A percentile compares a stretch with the other conserved stretches of the same genome.
These are phyloP conservation scores for Vaccinium myrtillus DNA, from an alignment of 148 eudicot genomes.

Conservation along the genomic window DNA sequence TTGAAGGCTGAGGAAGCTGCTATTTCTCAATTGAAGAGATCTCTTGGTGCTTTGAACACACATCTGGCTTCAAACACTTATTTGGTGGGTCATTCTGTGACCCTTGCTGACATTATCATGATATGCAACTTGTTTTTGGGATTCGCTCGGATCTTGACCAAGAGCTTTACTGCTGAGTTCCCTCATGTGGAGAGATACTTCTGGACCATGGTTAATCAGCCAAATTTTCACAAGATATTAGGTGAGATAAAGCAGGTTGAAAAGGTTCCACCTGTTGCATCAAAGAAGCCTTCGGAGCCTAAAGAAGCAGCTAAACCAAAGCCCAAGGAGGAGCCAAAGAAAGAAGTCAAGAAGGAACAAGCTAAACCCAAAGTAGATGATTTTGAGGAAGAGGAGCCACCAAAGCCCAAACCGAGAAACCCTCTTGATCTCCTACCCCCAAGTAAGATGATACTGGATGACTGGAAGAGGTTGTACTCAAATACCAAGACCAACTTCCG, in stretches of 20 bases:
- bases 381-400: constrained; percentile 16
- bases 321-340: constrained; percentile 51
- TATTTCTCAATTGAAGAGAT: constrained; percentile 51
- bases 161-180: constrained; percentile 55
- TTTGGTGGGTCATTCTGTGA: constrained; percentile 54
- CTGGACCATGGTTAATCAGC: constrained; percentile 58
- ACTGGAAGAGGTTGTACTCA: constrained; percentile 12
- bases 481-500: constrained; percentile 16
- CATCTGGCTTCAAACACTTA: constrained; percentile 51
- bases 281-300: constrained; percentile 42
- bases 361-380: constrained; percentile 44
- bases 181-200: constrained; percentile 39
- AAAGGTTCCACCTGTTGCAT: constrained; percentile 36
- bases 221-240: constrained; percentile 16
- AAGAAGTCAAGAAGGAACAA: constrained; percentile 41
- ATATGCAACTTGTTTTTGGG: constrained; percentile 47
- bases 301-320: constrained; percentile 39
- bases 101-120: constrained; percentile 55
- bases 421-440: constrained; percentile 13
- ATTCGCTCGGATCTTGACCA: constrained; percentile 34
- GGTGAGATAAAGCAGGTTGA: constrained; percentile 23
- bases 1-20: constrained; percentile 57
- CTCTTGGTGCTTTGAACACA: constrained; percentile 48
- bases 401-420: constrained; percentile 12
- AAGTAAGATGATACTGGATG: constrained; percentile 14